Conservation (phyloP, 371 early-diverging fungal genomes). For the Gilbertella persicaria region DNA sequence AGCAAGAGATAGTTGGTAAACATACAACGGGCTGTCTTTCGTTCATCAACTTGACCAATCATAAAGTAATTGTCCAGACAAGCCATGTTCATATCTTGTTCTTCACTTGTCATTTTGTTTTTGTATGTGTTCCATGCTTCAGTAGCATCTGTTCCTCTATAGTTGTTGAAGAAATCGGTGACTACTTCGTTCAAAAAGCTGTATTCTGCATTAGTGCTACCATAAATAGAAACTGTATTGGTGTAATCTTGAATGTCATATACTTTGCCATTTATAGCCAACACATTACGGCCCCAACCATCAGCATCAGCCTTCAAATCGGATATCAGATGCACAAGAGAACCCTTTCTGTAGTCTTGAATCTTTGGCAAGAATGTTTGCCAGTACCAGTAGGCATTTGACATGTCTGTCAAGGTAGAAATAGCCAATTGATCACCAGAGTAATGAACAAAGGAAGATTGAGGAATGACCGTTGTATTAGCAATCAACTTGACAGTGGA, state of each 20-base stretch:
- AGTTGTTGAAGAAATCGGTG: conserved; percentile 57
- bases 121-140: conserved; percentile 45
- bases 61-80: conserved; percentile 85
- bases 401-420: background rate
- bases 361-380: conserved; percentile 55
- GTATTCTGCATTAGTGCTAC: conserved; percentile 41
- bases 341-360: conserved; percentile 64
- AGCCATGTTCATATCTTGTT: conserved; percentile 35
- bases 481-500: conserved; percentile 23
- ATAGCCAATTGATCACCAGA: conserved; percentile 24
- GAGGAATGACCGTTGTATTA: conserved; percentile 15
- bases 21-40: conserved; percentile 73
- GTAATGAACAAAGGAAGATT: conserved; percentile 24
- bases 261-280: conserved; percentile 62
- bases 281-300: conserved; percentile 44
- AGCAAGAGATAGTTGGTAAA: conserved; percentile 86
- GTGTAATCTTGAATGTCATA: conserved; percentile 74
- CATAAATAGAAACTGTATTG: conserved; percentile 32
- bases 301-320: conserved; percentile 36
- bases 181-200: conserved; percentile 49
- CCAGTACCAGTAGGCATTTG: conserved; percentile 55
- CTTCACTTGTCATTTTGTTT: conserved; percentile 19
- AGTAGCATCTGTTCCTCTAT: conserved; percentile 63
- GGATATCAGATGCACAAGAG: conserved; percentile 48
- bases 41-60: conserved; percentile 81